Conservation (phyloP, 2,329 filamentous ascomycete genomes). For the Ascochyta rabiei region DNA sequence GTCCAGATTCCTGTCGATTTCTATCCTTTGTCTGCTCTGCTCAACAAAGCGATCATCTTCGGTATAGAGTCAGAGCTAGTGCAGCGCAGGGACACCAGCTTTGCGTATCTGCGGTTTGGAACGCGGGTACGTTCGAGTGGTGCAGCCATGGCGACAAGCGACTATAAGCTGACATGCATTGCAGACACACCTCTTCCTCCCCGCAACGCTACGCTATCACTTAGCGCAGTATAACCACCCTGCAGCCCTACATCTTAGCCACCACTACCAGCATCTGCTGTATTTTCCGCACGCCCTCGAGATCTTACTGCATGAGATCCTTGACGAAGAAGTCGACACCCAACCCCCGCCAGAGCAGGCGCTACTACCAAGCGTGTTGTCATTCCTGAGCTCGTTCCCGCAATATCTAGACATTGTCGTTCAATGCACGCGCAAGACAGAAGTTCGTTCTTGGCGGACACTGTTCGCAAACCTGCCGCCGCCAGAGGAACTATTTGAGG, state of each 20-base stretch:
- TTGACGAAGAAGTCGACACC: constrained; percentile 93
- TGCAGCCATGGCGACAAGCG: background rate
- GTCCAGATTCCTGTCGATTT: constrained; percentile 89
- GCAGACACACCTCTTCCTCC: constrained; percentile 92
- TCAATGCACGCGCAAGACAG: constrained; percentile 96
- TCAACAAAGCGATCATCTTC: constrained; percentile 88
- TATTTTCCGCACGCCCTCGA: constrained; percentile 96
- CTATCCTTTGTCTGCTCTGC: constrained; percentile 84
- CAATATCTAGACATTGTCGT: constrained; percentile 94
- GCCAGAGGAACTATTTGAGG: constrained; percentile 89
- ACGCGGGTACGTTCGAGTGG: constrained; percentile 70
- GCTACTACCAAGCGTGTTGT: constrained; percentile 58
- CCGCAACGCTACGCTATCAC: constrained; percentile 82
- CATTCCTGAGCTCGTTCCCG: constrained; percentile 62
- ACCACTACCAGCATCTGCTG: constrained; percentile 82
- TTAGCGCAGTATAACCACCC: constrained; percentile 76
- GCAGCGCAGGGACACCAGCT: constrained; percentile 89
- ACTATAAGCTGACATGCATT: constrained; percentile 25
- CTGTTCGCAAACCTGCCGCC: constrained; percentile 90
- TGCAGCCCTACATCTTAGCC: constrained; percentile 80
- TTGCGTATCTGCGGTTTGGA: constrained; percentile 86
- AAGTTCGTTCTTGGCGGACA: constrained; percentile 92
- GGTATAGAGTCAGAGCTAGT: constrained; percentile 91
- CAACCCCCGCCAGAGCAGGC: constrained; percentile 55
- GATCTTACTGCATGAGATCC: constrained; percentile 86